Conservation (phyloP, 2,329 filamentous ascomycete genomes). For the Colletotrichum lini region DNA sequence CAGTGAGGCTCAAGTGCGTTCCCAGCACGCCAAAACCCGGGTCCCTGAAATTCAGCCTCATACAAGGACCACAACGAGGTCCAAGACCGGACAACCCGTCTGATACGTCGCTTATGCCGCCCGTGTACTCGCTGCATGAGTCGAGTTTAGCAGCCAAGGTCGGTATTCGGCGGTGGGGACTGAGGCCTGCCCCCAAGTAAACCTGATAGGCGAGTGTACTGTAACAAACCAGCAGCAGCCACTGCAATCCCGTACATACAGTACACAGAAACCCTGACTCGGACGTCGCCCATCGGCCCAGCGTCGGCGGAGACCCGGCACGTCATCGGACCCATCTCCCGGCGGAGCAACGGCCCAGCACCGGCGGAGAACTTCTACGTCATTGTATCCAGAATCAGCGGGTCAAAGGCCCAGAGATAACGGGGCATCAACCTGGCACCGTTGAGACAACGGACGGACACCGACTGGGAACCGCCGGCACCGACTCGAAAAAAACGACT, state of each 20-base stretch:
- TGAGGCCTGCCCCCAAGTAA: constrained; percentile 2
- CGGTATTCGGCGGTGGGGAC: background rate
- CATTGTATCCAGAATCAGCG: constrained; percentile 35
- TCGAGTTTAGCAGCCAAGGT: background rate
- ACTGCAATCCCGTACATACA: background rate
- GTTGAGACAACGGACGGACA: constrained; percentile 37
- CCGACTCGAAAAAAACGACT: constrained; percentile 32
- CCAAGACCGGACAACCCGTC: background rate
- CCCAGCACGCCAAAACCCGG: background rate
- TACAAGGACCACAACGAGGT: background rate
- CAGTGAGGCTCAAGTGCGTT: constrained; percentile 3
- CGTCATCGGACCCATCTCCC: constrained; percentile 38
- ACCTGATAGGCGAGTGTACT: background rate
- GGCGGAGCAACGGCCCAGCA: constrained; percentile 37
- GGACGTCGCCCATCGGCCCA: constrained; percentile 33
- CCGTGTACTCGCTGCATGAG: background rate
- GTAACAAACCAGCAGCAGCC: background rate
- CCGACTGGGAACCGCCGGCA: constrained; percentile 40
- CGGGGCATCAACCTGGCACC: constrained; percentile 40
- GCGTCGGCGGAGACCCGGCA: constrained; percentile 40
- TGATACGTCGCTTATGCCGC: constrained; percentile 9
- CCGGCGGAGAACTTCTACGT: constrained; percentile 40
- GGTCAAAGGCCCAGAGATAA: constrained; percentile 36
- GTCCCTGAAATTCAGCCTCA: constrained; percentile 8
- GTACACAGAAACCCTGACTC: constrained; percentile 28